These are phyloP conservation scores for Metarhizium robertsii DNA, from an alignment of 2,329 filamentous ascomycete species.

Conservation along the genomic window DNA sequence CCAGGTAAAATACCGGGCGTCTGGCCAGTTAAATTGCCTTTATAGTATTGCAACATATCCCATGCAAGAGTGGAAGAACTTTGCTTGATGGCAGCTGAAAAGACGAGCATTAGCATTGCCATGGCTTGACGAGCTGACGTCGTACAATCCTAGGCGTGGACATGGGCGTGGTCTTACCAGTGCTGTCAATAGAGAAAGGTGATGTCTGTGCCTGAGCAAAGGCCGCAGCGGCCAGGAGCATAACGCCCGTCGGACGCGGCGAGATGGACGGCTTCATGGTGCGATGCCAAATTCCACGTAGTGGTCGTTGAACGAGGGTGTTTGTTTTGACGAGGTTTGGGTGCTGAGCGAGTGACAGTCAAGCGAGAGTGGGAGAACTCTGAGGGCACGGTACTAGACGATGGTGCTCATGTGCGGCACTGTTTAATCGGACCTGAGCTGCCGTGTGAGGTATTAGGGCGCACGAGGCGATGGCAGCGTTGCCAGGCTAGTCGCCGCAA, in stretches of 20 bases:
- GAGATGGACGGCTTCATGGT: constrained; percentile 8
- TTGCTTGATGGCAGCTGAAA: constrained; percentile 27
- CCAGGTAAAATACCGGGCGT: constrained; percentile 39
- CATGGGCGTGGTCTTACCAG: constrained; percentile 5
- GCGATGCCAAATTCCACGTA: neutral
- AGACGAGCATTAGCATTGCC: neutral
- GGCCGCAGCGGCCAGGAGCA: constrained; percentile 5
- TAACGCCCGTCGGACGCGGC: neutral
- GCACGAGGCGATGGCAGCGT: neutral
- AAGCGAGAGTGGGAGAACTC: neutral
- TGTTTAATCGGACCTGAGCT: neutral
- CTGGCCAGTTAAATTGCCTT: constrained; percentile 33
- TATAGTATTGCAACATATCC: constrained; percentile 37
- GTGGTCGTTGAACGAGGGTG: neutral
- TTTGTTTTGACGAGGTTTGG: neutral
- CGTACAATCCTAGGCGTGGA: neutral
- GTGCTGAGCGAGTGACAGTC: neutral
- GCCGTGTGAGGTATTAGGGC: neutral
- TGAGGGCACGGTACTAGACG: neutral
- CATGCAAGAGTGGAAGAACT: constrained; percentile 30
- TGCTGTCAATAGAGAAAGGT: constrained; percentile 4
- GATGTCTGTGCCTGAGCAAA: constrained; percentile 8
- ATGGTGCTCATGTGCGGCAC: neutral
- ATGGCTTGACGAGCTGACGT: neutral
- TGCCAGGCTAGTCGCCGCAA: neutral